phyloP scores from a whole-genome alignment of 164 flowering plant genomes.

The Saururus chinensis region DNA sequence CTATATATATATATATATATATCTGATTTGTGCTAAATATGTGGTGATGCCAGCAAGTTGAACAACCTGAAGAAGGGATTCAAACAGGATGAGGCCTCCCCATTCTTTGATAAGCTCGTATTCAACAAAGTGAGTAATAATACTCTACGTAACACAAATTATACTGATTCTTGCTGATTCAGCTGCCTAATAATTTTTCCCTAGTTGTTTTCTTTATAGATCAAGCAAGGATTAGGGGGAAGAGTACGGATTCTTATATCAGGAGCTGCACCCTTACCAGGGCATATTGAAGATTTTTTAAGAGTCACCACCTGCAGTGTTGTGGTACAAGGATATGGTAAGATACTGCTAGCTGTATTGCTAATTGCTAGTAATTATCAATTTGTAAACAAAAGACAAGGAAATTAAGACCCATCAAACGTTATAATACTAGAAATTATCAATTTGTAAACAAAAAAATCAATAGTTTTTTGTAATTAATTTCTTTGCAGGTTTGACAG shows the following conservation, averaged over 20 bases:
- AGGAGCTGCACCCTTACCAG: constrained; percentile 86
- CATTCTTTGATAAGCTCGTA: constrained; percentile 66
- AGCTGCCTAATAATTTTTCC: not conserved
- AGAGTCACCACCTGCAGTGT: constrained; percentile 58
- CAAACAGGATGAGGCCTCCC: constrained; percentile 75
- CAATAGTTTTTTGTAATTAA: no score
- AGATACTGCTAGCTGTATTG: not conserved
- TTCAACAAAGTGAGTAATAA: constrained; percentile 56
- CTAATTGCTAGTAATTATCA: no score
- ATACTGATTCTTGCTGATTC: not conserved
- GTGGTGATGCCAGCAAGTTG: constrained; percentile 51
- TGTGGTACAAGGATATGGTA: constrained; percentile 93
- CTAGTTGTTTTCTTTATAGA: constrained; percentile 21
- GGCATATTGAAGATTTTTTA: constrained; percentile 72
- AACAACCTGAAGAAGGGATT: constrained; percentile 64
- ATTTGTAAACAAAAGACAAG: no score
- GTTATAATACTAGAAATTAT: no score
- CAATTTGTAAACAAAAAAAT: no score
- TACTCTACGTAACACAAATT: not conserved
- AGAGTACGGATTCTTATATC: constrained; percentile 62
- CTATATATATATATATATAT: no score
- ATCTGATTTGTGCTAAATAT: not conserved
- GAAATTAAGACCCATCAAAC: no score
- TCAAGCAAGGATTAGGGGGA: constrained; percentile 72
- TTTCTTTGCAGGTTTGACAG: constrained; percentile 66